Base-by-base conservation (phyloP, 2,329 filamentous ascomycete genomes). In the Bertia moriformis region DNA sequence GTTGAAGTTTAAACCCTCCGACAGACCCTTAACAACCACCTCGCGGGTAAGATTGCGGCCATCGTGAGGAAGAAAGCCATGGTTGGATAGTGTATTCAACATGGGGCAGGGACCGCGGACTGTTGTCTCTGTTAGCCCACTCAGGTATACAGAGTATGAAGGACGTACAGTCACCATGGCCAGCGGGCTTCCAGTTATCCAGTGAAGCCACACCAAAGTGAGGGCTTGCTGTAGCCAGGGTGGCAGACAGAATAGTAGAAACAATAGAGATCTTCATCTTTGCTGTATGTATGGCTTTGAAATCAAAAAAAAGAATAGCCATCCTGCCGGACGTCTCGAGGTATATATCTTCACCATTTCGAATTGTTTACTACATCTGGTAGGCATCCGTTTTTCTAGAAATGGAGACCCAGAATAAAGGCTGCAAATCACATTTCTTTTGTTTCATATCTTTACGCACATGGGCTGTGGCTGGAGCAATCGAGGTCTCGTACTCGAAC, bases 51-150 rank as follows among this genome's bases (percentile, higher is more conserved):
- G 51, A 45, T 63, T 55, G 35, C 51, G 54, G 29, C 66, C 66
- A 39, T 65, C 49, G 38, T 57, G 66, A 3, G 62, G 65, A 1
- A 71, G 56, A 40, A 62, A 66, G 13, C 60, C 61, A 42, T 70
- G 62, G 46, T 70, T 71, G 3, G 65, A 61, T n/a, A 71, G 51
- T 0, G 66, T 60, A 47, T 71, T 71, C 41, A 70, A 51, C 58
- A 67, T 66, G 1, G 67, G 66, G 41, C 66, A 71, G 18, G 66
- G 65, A 1, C 58, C 56, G 14, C 59, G 53, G 15, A 57, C 56
- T 61, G 24, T 10, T 29, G 10, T 10, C 10, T n/a, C 10, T 29
- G 10, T 29, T 29, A 29, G 10, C 10, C 10, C 24, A 10, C 10
- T 29, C n/a, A n/a, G n/a, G n/a, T 10, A 10, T n/a, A 29, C 10